Base-by-base conservation (phyloP, 1,139 yeast genomes). In the Zhuliangozyma blackwelliae region DNA sequence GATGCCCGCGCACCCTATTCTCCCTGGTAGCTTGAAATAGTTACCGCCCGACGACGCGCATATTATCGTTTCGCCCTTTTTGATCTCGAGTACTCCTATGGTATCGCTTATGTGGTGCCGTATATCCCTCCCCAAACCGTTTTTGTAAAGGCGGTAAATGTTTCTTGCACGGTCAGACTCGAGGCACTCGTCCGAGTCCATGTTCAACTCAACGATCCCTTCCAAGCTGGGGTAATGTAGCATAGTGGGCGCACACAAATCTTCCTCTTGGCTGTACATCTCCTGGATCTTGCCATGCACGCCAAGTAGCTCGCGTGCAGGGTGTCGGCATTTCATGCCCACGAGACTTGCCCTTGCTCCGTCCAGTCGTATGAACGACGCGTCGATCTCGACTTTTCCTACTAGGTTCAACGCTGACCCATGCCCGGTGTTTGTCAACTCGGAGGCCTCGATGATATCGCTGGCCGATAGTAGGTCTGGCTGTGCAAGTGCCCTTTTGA, bases 381-480 rank as follows among this genome's bases (percentile, higher is more conserved):
- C 74, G 51, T 79, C 86, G 45, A 81, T 75, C 41, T 72, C 77
- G 0, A 77, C 78, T 4, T 54, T 40, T 1, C 82, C 82, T 2
- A 51, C 40, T 9, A 57, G 40, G 41, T 73, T 72, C 37, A 77
- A 54, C 12, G 77, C 72, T 1, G 82, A 71, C 1, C 84, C 84
- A 35, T 49, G 55, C 0, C 84, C 86, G 3, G 82, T 74, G 48
- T 79, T 79, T 10, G 82, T 76, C 37, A 69, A 48, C 7, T 59
- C 50, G 3, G 72, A 63, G 23, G 54, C 53, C 46, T 79, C 85
- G 11, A 79, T 51, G 4, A 63, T 34, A 26, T 51, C 49, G 33
- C 65, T 52, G 19, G 52, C 41, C 5, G 45, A 42, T 1, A 38
- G 11, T n/a, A 61, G 37, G 9, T 39, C 38, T 2, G 41, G 33